A percentile compares a stretch with the other conserved stretches of the same genome.
Evolutionary conservation across 176 grass and related monocot species (phyloP).

Genomic region (Oryza meyeriana): DNA sequence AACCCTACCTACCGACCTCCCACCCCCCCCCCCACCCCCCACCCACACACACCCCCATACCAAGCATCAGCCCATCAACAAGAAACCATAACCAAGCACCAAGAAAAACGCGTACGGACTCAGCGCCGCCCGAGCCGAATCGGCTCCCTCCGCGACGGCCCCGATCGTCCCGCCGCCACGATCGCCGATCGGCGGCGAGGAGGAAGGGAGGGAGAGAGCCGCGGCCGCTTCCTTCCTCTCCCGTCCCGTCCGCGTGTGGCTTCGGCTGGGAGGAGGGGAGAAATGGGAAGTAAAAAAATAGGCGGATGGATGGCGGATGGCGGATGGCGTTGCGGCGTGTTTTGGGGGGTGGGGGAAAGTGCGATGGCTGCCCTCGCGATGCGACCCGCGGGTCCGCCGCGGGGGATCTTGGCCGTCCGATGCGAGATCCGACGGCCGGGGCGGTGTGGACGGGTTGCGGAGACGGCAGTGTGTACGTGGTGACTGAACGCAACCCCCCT

Average conservation of each 20-base stretch:
- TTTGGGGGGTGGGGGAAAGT: conserved; percentile 18
- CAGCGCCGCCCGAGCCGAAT: neutral
- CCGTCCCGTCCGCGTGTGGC: conserved; percentile 3
- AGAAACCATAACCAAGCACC: neutral
- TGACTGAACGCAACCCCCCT: too few species aligned
- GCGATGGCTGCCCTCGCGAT: neutral
- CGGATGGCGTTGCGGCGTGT: conserved; percentile 18
- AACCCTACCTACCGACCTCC: neutral
- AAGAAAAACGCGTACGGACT: conserved; percentile 35
- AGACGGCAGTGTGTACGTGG: neutral
- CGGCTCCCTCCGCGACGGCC: conserved; percentile 36
- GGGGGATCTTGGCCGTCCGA: neutral
- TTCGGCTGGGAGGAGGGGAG: neutral
- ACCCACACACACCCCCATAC: neutral
- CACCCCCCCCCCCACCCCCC: neutral
- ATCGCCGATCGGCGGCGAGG: neutral
- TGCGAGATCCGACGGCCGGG: neutral
- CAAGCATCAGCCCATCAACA: neutral
- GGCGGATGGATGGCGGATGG: neutral
- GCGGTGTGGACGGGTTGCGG: neutral
- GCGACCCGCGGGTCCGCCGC: conserved; percentile 1
- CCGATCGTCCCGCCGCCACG: neutral
- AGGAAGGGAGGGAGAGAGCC: neutral
- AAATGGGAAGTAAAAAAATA: neutral
- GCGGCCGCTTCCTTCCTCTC: neutral